A percentile compares a stretch with the other conserved stretches of the same genome.
These are phyloP conservation scores for Arabidopsis thaliana DNA, from an alignment of 345 rosid species.

Conservation along the genomic window TAIR10.1 NC_003071.7:18573001-18573500, in stretches of 20 bases:
- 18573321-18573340: slow-evolving; percentile 91
- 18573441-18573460: neutral
- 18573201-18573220: neutral
- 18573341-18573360: slow-evolving; percentile 93
- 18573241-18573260: slow-evolving; percentile 2
- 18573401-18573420: slow-evolving; percentile 44
- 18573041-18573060: slow-evolving; percentile 96
- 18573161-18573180: slow-evolving; percentile 98
- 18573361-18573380: slow-evolving; percentile 67
- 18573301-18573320: slow-evolving; percentile 96
- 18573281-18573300: slow-evolving; percentile 94
- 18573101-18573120: slow-evolving; percentile 92
- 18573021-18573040: slow-evolving; percentile 96
- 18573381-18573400: slow-evolving; percentile 93
- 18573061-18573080: slow-evolving; percentile 98
- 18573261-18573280: slow-evolving; percentile 55
- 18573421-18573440: neutral
- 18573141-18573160: slow-evolving; percentile 99
- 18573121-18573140: slow-evolving; percentile 96
- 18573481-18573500: slow-evolving; percentile 75
- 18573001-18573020: slow-evolving; percentile 97
- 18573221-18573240: neutral
- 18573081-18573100: slow-evolving; percentile 99
- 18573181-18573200: slow-evolving; percentile 31
- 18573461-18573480: slow-evolving; percentile 26